phyloP scores from a whole-genome alignment of 768 basidiomycete species.

The Lactarius psammicola region DNA sequence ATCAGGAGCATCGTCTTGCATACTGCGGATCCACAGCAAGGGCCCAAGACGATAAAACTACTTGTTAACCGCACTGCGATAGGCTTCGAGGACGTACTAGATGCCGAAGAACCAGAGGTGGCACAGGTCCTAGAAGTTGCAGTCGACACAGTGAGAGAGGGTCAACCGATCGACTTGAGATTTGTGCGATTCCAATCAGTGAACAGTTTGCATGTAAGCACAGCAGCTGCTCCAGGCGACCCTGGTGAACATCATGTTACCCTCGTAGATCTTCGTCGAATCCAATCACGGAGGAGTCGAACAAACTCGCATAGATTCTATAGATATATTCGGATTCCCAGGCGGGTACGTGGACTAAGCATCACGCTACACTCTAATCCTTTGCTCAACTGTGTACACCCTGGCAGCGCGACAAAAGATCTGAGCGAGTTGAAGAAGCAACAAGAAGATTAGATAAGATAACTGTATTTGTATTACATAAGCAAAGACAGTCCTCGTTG shows the following conservation, averaged over 20 bases:
- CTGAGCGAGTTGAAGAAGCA: conserved; percentile 41
- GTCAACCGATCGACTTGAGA: conserved; percentile 51
- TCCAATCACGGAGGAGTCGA: conserved; percentile 65
- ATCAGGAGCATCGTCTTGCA: conserved; percentile 58
- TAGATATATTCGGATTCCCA: conserved; percentile 63
- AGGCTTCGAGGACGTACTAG: conserved; percentile 66
- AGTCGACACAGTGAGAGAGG: conserved; percentile 48
- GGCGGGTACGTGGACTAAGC: conserved; percentile 46
- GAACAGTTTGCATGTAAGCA: conserved; percentile 60
- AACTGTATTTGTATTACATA: conserved; percentile 5
- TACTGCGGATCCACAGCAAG: conserved; percentile 41
- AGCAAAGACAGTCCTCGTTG: not conserved
- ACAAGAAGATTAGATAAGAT: conserved; percentile 30
- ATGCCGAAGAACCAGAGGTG: conserved; percentile 47
- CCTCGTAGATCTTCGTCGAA: conserved; percentile 59
- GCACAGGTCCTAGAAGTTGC: conserved; percentile 57
- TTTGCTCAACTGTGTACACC: not conserved
- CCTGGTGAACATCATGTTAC: not conserved
- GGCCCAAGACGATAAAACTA: conserved; percentile 61
- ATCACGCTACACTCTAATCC: conserved; percentile 1
- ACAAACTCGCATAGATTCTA: conserved; percentile 61
- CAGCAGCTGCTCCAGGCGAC: not conserved
- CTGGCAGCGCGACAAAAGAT: conserved; percentile 39
- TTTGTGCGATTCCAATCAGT: conserved; percentile 71
- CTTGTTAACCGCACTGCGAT: conserved; percentile 57